Percentiles rank a stretch among this genome's conserved stretches.
phyloP scores from a whole-genome alignment of 225 moss, liverwort and hornwort genomes.

The Rhytidiadelphus loreus region DNA sequence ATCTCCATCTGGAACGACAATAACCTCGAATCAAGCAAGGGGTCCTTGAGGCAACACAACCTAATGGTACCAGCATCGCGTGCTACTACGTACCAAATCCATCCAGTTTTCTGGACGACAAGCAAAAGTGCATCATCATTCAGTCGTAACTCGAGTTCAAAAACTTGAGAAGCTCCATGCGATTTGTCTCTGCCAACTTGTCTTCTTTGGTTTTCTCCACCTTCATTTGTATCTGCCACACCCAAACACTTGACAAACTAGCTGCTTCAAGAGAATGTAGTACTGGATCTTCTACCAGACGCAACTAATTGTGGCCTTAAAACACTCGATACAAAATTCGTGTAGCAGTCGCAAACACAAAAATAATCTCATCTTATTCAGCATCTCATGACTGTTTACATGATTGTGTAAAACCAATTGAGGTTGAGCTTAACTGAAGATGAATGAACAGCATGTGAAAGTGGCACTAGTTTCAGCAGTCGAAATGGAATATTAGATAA shows the following conservation, averaged over 20 bases:
- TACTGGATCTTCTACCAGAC: neutral
- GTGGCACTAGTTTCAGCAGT: neutral
- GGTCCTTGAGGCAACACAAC: neutral
- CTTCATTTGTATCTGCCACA: conserved; percentile 98
- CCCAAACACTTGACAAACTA: conserved; percentile 54
- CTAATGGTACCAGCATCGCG: neutral
- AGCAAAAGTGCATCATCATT: neutral
- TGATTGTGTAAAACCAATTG: neutral
- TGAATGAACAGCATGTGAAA: neutral
- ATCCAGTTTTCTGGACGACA: neutral
- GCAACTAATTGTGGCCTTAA: neutral
- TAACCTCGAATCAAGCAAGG: neutral
- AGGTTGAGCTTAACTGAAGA: neutral
- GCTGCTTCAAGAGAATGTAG: conserved; percentile 31
- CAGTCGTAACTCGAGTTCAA: conserved; percentile 96
- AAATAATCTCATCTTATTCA: neutral
- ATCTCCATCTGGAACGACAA: neutral
- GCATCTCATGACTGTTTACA: neutral
- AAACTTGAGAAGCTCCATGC: conserved; percentile 93
- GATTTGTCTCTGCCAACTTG: conserved; percentile 89
- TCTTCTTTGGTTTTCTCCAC: conserved; percentile 97
- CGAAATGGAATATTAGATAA: neutral
- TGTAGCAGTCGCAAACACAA: neutral
- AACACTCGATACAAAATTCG: neutral
- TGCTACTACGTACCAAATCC: neutral